phyloP scores from a whole-genome alignment of 202 grass and related monocot species.

The Schoenoplectus tabernaemontani region DNA sequence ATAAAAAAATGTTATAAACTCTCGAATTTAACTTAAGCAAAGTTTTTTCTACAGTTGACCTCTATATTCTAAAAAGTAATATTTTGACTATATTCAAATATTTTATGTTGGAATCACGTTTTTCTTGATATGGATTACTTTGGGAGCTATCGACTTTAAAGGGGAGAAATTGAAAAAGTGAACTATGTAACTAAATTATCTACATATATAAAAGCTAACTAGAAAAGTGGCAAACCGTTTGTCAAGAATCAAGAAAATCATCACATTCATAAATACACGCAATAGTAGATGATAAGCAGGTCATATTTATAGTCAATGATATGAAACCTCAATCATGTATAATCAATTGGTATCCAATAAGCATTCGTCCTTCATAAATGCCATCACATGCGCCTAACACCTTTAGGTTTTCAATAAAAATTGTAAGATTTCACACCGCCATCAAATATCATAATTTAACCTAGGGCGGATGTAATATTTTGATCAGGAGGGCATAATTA shows the following conservation, averaged over 20 bases:
- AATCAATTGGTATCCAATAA: not conserved
- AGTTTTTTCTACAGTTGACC: not conserved
- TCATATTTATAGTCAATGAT: not conserved
- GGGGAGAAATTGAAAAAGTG: not conserved
- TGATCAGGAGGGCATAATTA: too few relatives aligned
- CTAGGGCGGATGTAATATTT: not conserved
- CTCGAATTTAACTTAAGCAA: not conserved
- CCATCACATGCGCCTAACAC: conserved; percentile 1
- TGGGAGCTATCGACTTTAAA: too few relatives aligned
- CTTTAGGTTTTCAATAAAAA: not conserved
- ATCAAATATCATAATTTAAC: not conserved
- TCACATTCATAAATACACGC: not conserved
- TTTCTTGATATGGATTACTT: not conserved
- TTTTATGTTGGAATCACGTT: not conserved
- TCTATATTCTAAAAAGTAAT: not conserved
- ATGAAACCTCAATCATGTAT: not conserved
- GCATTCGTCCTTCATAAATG: not conserved
- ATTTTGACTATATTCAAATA: not conserved
- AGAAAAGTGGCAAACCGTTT: not conserved
- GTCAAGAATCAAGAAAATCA: not conserved
- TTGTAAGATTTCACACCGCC: not conserved
- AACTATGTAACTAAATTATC: not conserved
- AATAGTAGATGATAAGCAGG: not conserved
- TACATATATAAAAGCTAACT: not conserved
- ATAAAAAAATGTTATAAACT: not conserved